Base-by-base conservation (phyloP, 2,329 filamentous ascomycete species). In the Aspergillus pseudonomiae region DNA sequence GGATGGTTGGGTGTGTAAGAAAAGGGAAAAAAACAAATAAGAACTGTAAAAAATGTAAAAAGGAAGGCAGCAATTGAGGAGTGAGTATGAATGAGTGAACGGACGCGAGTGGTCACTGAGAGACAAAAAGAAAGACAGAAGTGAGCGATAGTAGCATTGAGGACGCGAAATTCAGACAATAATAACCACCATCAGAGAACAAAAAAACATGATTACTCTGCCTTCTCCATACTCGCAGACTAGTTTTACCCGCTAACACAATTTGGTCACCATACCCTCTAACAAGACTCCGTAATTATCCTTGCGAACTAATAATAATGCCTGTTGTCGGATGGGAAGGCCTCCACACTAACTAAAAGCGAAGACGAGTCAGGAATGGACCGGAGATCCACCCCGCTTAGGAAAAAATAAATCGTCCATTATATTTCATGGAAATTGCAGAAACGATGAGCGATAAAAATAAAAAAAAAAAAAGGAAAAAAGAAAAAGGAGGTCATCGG, bases 81-180 rank as follows among this genome's bases (percentile, higher is more conserved):
- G 63, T 61, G 60, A 45, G 61, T 39, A 36, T 67, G 61, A 64
- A 61, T 19, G 63, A 65, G 59, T 39, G 60, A 65, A 55, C 60
- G 48, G 61, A 68, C 62, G 65, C 65, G 67, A 66, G 60, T 67
- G 67, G 67, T 67, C 53, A 57, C 30, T 61, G 60, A 56, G 61
- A 60, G 52, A 16, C 32, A 50, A 43, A 36, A 43, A 43, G 46
- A 60, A 32, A 54, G 32, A 36, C 32, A 54, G 32, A 53, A 39
- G 30, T 46, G 46, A 60, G 34, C 52, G 26, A 39, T 21, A 55
- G n/a, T 11, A 24, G 34, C 32, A 55, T 39, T 26, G 30, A 55
- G 41, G 28, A 61, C 59, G 59, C 59, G 59, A 60, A 60, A 60
- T 39, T 28, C 24, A 39, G 32, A 55, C 52, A 55, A 39, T 55